Base-by-base conservation (phyloP, 495 filamentous ascomycete species). In the Penicillium atrosanguineum region DNA sequence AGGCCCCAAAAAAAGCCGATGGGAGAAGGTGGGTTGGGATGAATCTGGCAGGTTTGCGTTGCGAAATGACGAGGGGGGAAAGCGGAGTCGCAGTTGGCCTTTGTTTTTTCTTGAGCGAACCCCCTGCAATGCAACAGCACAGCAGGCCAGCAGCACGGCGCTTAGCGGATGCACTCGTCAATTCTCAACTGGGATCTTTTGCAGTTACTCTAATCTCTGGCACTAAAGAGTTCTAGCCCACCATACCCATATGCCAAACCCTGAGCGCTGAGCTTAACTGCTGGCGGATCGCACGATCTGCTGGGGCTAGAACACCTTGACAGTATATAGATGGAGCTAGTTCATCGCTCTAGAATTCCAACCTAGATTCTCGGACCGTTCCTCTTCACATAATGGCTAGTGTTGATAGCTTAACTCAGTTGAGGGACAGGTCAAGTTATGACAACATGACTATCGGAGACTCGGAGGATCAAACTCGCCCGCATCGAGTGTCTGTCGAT, bases 21-120 rank as follows among this genome's bases (percentile, higher is more conserved):
- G n/a, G 44, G 50, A 44, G 50, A 31, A 37, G 34, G 48, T 46
- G 48, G 29, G 25, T 38, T 54, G 26, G 19, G 41, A 52, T 43
- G 31, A 53, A 31, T 36, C 46, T 25, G 37, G 34, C 46, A 52
- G 50, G 53, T 14, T 64, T 42, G 45, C 41, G 51, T 46, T 52
- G 54, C 47, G 50, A 62, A 60, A 51, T 53, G 44, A 52, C 44
- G 57, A 49, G 60, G 61, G 49, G 31, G 48, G 50, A 61, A 64
- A 57, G 55, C 59, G 60, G 56, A 57, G 59, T 53, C 39, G 54
- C 43, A 48, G 46, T 25, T 50, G 44, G 36, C 28, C 18, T 52
- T 53, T 62, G 55, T 53, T 48, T 60, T 60, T 36, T 23, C 38
- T 39, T 28, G 31, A 44, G 29, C 28, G 34, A 36, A 40, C 46